Evolutionary conservation across 202 grass and related monocot genomes (phyloP), one percentile per base, ranked within the genome.

Genomic region (Zizania palustris): DNA sequence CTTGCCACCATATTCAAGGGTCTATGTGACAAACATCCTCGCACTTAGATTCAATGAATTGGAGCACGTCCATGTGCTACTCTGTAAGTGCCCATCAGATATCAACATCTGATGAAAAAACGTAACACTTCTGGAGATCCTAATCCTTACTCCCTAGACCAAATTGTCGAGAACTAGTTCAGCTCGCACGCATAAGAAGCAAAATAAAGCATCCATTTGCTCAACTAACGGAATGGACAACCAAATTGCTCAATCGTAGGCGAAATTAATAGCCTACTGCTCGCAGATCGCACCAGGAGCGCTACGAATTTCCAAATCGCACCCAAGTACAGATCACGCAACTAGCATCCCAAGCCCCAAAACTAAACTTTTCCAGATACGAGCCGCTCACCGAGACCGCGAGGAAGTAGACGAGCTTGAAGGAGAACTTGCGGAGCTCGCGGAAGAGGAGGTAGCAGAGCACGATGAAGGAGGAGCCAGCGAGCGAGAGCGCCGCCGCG

Each of bases 361-460:
- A 56, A 40, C 51, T 28, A n/a, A 3, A 74, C 13, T 28, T 11
- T 4, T 12, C n/a, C n/a, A 75, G 49, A 74, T 76, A 56, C 13
- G 12, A 70, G 22, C 28, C 4, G 49, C 77, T 81, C 78, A 95
- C 96, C 42, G 96, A 92, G 74, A 99, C 62, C 38, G 92, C 92
- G 42, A 99, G 96, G 85, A 90, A 95, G 91, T 85, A 99, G 45
- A 99, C 85, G 71, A 99, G 96, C 85, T 95, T 99, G 85, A 95
- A 99, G 20, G 96, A 99, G 87, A 99, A 99, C 84, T 93, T 99
- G 73, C 88, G 96, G 62, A 99, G 91, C 73, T 99, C 92, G 67
- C 93, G 93, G 92, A 99, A 95, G 78, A 95, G 85, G 71, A 99
- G 77, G 82, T 99, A 99, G 80, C 96, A 99, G 14, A 95, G 73